Evolutionary conservation across 306 rosid genomes (phyloP), one percentile per base, ranked within the genome.

Genomic region (Rosa rugosa): DNA sequence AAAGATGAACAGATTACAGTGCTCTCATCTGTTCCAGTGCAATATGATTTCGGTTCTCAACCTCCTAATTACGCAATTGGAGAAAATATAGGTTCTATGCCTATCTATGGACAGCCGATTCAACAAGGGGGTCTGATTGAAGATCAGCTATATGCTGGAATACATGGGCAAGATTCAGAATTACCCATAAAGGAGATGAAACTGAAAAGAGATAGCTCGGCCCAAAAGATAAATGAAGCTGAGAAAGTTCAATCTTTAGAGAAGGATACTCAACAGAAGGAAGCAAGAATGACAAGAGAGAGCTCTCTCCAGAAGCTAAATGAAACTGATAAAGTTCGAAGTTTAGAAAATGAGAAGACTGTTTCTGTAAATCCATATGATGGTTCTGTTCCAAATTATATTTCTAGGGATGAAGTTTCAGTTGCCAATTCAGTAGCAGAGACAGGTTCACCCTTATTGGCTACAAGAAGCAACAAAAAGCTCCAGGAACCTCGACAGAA

Each of bases 131-230:
- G 73, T 45, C 64, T 80, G 54, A 65, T 77, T 60, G 80, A 62
- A 71, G 69, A 77, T 78, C 71, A 80, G 36, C 67, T 38, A 18
- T 57, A 73, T 18, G 8, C 83, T 75, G 83, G 88, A 57, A 34
- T 66, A 57, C 84, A 70, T 69, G 71, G 56, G 46, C 79, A 75
- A 64, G 81, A 82, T 80, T 42, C 79, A 46, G 85, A 87, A 49
- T 59, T 67, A 42, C 60, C 83, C 8, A 38, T 18, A 16, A 80
- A 75, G 54, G 87, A 83, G 54, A 45, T 65, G 49, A 85, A 78
- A 72, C 6, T 87, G 83, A 87, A 72, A 69, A 79, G 86, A 76
- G 86, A 79, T 72, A 51, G 88, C 64, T 82, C 79, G 2, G 79
- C 69, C 51, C 86, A 84, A 17, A 84, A 84, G 82, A 63, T 84